Conservation (phyloP, 495 filamentous ascomycete species). For the Ramalina intermedia region DNA sequence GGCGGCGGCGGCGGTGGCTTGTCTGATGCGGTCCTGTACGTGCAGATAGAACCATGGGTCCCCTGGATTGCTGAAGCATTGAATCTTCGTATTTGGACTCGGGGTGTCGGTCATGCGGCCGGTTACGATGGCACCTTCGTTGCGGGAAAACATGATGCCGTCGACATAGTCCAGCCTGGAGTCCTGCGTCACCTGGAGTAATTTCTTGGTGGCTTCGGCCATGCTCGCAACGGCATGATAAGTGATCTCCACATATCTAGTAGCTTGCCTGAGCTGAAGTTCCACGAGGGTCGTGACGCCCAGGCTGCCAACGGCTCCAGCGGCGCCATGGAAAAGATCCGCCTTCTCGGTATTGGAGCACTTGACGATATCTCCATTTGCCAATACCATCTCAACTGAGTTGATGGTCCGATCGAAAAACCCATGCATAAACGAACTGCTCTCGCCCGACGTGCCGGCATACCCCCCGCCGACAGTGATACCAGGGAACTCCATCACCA, state of each 20-base stretch:
- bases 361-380: conserved; percentile 33
- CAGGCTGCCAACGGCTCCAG: conserved; percentile 36
- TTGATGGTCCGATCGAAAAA: conserved; percentile 40
- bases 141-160: conserved; percentile 33
- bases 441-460: conserved; percentile 40
- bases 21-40: conserved; percentile 15
- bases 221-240: conserved; percentile 30
- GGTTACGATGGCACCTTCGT: conserved; percentile 32
- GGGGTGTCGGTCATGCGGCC: conserved; percentile 28
- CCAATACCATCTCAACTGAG: conserved; percentile 38
- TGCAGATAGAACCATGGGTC: conserved; percentile 51
- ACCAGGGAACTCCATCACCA: conserved; percentile 45
- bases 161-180: conserved; percentile 38
- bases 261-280: conserved; percentile 32
- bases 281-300: conserved; percentile 40
- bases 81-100: conserved; percentile 6
- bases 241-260: conserved; percentile 32
- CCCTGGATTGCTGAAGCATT: conserved; percentile 29
- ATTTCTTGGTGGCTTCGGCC: conserved; percentile 24
- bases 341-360: conserved; percentile 23
- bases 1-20: neutral
- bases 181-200: conserved; percentile 20
- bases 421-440: conserved; percentile 39
- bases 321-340: conserved; percentile 39
- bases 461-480: conserved; percentile 44